These are phyloP conservation scores for Penicillium arizonense DNA, from an alignment of 495 filamentous ascomycete species.

Conservation along the genomic window DNA sequence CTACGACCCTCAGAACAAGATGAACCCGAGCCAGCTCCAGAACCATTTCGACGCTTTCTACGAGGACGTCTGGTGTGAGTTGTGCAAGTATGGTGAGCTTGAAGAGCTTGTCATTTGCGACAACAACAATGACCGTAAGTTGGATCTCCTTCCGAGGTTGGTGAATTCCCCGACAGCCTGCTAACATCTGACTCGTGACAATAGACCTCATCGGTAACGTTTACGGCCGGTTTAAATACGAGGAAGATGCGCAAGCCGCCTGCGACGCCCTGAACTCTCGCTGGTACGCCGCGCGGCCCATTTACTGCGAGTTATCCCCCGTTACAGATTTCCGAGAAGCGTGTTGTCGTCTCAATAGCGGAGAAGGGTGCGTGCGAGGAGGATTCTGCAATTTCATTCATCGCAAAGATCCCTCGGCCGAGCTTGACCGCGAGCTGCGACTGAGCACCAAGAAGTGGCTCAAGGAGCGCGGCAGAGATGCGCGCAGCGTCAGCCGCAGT, in stretches of 20 bases:
- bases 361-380: conserved; percentile 92
- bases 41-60: conserved; percentile 99
- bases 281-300: conserved; percentile 96
- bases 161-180: not conserved
- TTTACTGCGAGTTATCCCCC: conserved; percentile 95
- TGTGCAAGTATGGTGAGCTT: conserved; percentile 90
- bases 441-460: conserved; percentile 95
- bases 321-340: conserved; percentile 99
- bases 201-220: conserved; percentile 96
- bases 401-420: conserved; percentile 84
- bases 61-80: conserved; percentile 99
- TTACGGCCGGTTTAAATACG: conserved; percentile 99
- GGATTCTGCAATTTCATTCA: conserved; percentile 99
- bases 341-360: conserved; percentile 90
- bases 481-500: conserved; percentile 72
- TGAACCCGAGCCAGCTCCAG: conserved; percentile 91
- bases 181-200: conserved; percentile 16
- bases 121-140: conserved; percentile 94
- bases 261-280: conserved; percentile 92
- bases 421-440: conserved; percentile 85
- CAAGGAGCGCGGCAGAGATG: conserved; percentile 79
- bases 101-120: conserved; percentile 90
- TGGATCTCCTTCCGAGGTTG: not conserved
- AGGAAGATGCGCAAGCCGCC: conserved; percentile 89
- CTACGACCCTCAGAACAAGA: conserved; percentile 94